Base-by-base conservation (phyloP, 2,329 filamentous ascomycete genomes). In the Fusarium succisae region DNA sequence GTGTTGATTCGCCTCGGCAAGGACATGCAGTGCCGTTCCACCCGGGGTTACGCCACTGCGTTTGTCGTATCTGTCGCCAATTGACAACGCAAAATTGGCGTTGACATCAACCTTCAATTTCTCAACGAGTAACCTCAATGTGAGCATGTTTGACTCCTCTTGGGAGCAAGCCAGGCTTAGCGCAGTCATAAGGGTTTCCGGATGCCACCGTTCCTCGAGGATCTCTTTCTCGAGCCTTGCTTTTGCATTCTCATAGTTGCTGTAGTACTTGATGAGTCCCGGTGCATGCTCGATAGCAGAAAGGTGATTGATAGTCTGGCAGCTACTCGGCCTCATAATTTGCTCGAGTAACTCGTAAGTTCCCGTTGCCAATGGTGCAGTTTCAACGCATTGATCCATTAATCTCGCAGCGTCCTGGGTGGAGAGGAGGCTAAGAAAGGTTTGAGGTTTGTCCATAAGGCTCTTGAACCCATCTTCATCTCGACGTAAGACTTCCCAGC, bases 71-170 rank as follows among this genome's bases (percentile, higher is more conserved):
- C 6, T 8, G 5, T 66, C 28, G 4, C 11, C 20, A 3, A 24
- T 30, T 3, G 3, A 4, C 14, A 30, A 28, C 6, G 58, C 66
- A 26, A 20, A 58, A 2, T 24, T 68, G 1, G 13, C 53, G 37
- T 77, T 75, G 15, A 76, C 48, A 8, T 77, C 67, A 1, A 77
- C 61, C 8, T 66, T 48, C 5, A 77, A 28, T 13, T 48, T 53
- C 20, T 74, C 69, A 3, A 76, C 63, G 2, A 77, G 74, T 24
- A 55, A 20, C 28, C 65, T 47, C 22, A 76, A 6, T 17, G 62
- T 74, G 4, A 63, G 58, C 37, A 76, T 35, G 35, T 76, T 77
- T 24, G 67, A 53, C 12, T 60, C 35, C 9, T 35, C 8, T 8
- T 37, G 9, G 4, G n/a, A 22, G n/a, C 76, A 77, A 4, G 66